Percentiles rank a stretch among this genome's conserved stretches.
These are phyloP conservation scores for Ophiostoma sp. DNA, from an alignment of 2,329 filamentous ascomycete species.

Conservation along the genomic window DNA sequence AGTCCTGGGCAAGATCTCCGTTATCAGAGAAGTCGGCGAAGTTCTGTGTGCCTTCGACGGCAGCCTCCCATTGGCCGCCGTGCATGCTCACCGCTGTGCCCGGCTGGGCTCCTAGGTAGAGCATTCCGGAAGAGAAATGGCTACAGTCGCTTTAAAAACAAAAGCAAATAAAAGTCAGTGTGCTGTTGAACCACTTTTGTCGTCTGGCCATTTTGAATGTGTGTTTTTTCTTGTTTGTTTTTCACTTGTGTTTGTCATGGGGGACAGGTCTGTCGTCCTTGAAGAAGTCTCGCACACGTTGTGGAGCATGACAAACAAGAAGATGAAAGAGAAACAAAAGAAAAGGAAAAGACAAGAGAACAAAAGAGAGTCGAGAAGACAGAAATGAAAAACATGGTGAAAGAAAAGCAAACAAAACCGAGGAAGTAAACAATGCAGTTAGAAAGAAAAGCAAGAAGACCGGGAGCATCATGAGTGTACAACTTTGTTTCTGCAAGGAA, in stretches of 20 bases:
- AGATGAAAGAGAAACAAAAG: background rate
- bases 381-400: constrained; percentile 15
- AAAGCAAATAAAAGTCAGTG: constrained; percentile 49
- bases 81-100: constrained; percentile 48
- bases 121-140: constrained; percentile 55
- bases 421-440: constrained; percentile 28
- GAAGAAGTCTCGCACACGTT: background rate
- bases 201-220: constrained; percentile 24
- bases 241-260: background rate
- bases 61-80: constrained; percentile 57
- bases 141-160: constrained; percentile 52
- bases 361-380: constrained; percentile 10
- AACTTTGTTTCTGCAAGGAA: constrained; percentile 58
- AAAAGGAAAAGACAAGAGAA: constrained; percentile 28
- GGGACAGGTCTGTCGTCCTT: background rate
- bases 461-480: constrained; percentile 44
- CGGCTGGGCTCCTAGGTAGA: constrained; percentile 46
- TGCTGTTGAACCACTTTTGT: constrained; percentile 50
- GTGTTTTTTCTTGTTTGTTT: background rate
- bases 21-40: constrained; percentile 55
- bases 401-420: constrained; percentile 16
- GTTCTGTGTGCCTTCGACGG: constrained; percentile 62
- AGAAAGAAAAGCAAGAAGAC: background rate
- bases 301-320: constrained; percentile 30
- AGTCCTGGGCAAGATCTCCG: constrained; percentile 51